Evolutionary conservation across 2,329 filamentous ascomycete genomes (phyloP), one percentile per base, ranked within the genome.

Genomic region (Epichloe amarillans): DNA sequence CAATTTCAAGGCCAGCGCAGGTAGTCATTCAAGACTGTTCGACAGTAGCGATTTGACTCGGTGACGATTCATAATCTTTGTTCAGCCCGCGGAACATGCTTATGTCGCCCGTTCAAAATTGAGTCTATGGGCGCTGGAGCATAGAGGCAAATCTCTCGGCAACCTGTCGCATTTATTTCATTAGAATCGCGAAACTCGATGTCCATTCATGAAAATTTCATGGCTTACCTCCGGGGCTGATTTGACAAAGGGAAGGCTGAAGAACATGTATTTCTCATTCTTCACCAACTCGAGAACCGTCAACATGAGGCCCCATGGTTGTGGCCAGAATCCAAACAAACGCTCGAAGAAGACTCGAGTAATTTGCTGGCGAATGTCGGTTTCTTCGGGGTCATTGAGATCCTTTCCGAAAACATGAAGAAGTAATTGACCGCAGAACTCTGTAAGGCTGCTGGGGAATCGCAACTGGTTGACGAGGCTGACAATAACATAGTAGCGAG

Each of bases 241-340:
- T 72, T 95, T 94, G 69, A 97, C 86, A 61, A 95, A 96, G 26
- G 88, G 86, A 57, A 95, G 75, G 47, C 93, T 87, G 73, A 94
- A 97, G 74, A 98, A 95, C 62, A 82, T 82, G 67, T 91, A 94
- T 63, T 83, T 87, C 50, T 86, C 83, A 64, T 95, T 96, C 74
- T 95, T 94, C 58, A 95, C 75, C 52, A 98, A 77, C 71, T 97
- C 93, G 55, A 93, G 72, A 54, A 95, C 77, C 37, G 89, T 91
- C 55, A 90, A 83, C 64, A 96, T 83, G 42, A 98, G 72, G 12
- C 94, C 94, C 91, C 91, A 97, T 17, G 94, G 91, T 65, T 97
- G 91, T 49, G 91, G 91, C 70, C 90, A 88, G 65, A 88, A 88
- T 21, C 88, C 86, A 53, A 94, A 80, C 45, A 96, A 73, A 46